These are phyloP conservation scores for Beauveria brongniartii DNA, from an alignment of 2,329 filamentous ascomycete genomes.

Conservation along the genomic window DNA sequence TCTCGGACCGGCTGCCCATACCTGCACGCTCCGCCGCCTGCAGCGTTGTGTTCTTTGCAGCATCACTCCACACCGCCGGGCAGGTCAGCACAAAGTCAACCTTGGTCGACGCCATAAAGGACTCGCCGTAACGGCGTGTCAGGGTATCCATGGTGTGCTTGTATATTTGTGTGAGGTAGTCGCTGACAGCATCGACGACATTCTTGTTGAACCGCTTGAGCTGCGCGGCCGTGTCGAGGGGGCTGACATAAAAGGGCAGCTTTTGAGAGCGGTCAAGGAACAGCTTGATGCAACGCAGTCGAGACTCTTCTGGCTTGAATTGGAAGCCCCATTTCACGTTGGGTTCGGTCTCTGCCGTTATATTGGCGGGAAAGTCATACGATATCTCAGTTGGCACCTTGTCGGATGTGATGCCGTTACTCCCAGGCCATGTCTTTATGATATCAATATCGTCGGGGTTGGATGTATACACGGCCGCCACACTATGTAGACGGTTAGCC, in stretches of 20 bases:
- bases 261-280: slow-evolving; percentile 76
- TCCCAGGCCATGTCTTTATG: slow-evolving; percentile 78
- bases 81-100: slow-evolving; percentile 76
- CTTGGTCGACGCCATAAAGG: slow-evolving; percentile 67
- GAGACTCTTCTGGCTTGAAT: slow-evolving; percentile 67
- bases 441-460: slow-evolving; percentile 75
- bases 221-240: slow-evolving; percentile 67
- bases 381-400: slow-evolving; percentile 79
- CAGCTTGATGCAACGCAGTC: slow-evolving; percentile 75
- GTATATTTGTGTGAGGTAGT: slow-evolving; percentile 71
- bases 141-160: slow-evolving; percentile 72
- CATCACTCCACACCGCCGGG: slow-evolving; percentile 77
- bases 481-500: slow-evolving; percentile 24
- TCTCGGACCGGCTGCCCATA: slow-evolving; percentile 61
- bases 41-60: slow-evolving; percentile 75
- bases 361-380: slow-evolving; percentile 35
- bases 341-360: slow-evolving; percentile 31
- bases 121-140: slow-evolving; percentile 65
- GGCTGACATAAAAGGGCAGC: slow-evolving; percentile 71
- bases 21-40: slow-evolving; percentile 71
- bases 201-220: slow-evolving; percentile 68
- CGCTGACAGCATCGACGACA: slow-evolving; percentile 69
- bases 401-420: slow-evolving; percentile 79
- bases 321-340: slow-evolving; percentile 73
- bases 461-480: slow-evolving; percentile 65